Percentiles rank a stretch among this genome's conserved stretches.
Evolutionary conservation across 805 yeast species (phyloP).

Genomic region (Metschnikowia lachancei): DNA sequence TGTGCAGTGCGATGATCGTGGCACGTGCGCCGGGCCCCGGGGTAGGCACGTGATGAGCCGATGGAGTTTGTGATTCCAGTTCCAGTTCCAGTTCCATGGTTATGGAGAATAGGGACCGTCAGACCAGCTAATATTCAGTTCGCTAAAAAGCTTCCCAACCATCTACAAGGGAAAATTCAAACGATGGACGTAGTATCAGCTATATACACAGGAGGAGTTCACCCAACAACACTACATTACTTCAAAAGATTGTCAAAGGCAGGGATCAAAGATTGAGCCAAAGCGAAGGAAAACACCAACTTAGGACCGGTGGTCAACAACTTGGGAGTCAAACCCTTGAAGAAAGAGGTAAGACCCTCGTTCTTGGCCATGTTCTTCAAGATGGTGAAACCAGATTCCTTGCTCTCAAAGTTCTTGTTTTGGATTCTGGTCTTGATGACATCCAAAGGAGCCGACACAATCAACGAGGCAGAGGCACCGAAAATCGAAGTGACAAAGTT

Average conservation of each 20-base stretch:
- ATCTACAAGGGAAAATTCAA: background rate
- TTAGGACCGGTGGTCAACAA: conserved; percentile 97
- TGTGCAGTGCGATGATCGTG: background rate
- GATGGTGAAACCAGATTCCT: conserved; percentile 89
- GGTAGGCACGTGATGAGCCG: background rate
- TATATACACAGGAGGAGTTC: conserved; percentile 10
- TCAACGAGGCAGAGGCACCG: conserved; percentile 95
- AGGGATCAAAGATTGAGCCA: conserved; percentile 96
- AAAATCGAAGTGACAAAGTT: conserved; percentile 91
- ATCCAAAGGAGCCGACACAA: conserved; percentile 96
- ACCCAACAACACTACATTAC: conserved; percentile 13
- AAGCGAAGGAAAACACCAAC: conserved; percentile 94
- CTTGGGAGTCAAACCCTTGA: conserved; percentile 96
- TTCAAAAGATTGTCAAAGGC: conserved; percentile 77
- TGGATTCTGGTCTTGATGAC: conserved; percentile 98
- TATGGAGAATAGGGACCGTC: too few relatives aligned
- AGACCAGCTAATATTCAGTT: too few relatives aligned
- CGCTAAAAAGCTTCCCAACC: too few relatives aligned
- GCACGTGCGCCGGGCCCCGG: background rate
- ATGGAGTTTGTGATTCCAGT: too few relatives aligned
- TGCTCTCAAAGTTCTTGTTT: conserved; percentile 92
- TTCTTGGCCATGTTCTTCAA: conserved; percentile 88
- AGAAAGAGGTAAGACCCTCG: conserved; percentile 87
- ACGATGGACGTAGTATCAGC: background rate
- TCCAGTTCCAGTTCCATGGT: too few relatives aligned